A percentile compares a stretch with the other conserved stretches of the same genome.
Evolutionary conservation across 768 basidiomycete species (phyloP).

Genomic region (Leccinellum rugosiceps): DNA sequence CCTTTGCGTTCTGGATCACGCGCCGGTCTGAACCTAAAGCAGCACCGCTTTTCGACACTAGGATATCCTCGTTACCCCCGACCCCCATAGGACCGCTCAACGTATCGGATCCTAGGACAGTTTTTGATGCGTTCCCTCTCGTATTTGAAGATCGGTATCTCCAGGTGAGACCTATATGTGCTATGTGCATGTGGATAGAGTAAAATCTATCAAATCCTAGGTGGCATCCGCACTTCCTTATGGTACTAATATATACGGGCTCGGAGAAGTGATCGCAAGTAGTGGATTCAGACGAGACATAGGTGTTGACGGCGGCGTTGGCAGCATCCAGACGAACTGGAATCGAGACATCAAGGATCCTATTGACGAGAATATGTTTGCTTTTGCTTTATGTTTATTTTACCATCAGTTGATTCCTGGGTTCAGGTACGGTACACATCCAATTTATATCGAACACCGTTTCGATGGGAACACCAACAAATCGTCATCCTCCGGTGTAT

Average conservation of each 20-base stretch:
- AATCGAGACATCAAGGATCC: slow-evolving; percentile 59
- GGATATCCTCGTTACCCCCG: slow-evolving; percentile 53
- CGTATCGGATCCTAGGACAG: slow-evolving; percentile 45
- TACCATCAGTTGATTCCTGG: neutral
- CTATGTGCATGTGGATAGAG: neutral
- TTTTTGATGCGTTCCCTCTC: slow-evolving; percentile 59
- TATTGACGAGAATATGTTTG: slow-evolving; percentile 59
- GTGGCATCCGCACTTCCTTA: slow-evolving; percentile 63
- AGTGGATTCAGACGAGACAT: slow-evolving; percentile 65
- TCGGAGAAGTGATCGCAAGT: slow-evolving; percentile 69
- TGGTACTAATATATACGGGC: slow-evolving; percentile 69
- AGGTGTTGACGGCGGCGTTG: slow-evolving; percentile 42
- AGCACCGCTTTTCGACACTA: slow-evolving; percentile 65
- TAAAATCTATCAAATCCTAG: slow-evolving; percentile 23
- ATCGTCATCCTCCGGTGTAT: slow-evolving; percentile 69
- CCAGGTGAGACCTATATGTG: slow-evolving; percentile 39
- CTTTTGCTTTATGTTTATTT: slow-evolving; percentile 2
- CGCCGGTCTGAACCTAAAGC: slow-evolving; percentile 54
- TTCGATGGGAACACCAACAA: slow-evolving; percentile 45
- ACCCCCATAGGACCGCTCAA: slow-evolving; percentile 54
- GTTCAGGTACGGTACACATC: slow-evolving; percentile 63
- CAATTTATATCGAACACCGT: slow-evolving; percentile 69
- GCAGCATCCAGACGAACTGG: slow-evolving; percentile 67
- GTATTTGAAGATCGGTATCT: slow-evolving; percentile 79
- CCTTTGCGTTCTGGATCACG: slow-evolving; percentile 80